Evolutionary conservation across 371 early-diverging fungal species (phyloP).

Genomic region (Blakeslea trispora): DNA sequence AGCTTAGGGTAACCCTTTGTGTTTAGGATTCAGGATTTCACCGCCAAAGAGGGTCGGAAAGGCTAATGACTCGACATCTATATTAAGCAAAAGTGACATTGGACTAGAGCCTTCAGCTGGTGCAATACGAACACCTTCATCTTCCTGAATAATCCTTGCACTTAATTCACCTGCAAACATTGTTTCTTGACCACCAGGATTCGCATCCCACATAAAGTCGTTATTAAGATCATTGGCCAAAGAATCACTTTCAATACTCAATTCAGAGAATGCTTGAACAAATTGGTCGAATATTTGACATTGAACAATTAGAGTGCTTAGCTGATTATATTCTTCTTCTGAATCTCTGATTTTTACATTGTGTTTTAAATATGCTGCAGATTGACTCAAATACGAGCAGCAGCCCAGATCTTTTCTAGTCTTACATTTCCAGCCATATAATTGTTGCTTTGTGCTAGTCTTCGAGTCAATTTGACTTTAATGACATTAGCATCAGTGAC

Average conservation of each 20-base stretch:
- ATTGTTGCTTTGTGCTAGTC: background rate
- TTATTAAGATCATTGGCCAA: background rate
- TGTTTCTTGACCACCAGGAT: conserved; percentile 4
- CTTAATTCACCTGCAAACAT: background rate
- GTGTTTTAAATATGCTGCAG: conserved; percentile 5
- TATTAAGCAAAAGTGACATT: background rate
- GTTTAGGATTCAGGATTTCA: background rate
- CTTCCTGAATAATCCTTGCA: background rate
- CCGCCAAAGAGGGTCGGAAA: background rate
- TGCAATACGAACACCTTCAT: background rate
- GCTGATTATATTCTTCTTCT: background rate
- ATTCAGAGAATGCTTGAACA: no score
- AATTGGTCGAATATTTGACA: no score
- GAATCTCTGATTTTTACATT: conserved; percentile 1
- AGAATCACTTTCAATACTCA: background rate
- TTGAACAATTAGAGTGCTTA: no score
- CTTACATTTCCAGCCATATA: conserved; percentile 9
- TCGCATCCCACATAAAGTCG: no score
- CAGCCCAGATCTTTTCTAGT: background rate
- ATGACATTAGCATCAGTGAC: background rate
- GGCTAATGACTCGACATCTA: conserved; percentile 4
- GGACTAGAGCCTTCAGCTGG: conserved; percentile 4
- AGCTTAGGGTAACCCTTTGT: background rate
- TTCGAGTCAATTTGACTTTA: conserved; percentile 3
- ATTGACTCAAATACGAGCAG: background rate